Percentiles rank a stretch among this genome's conserved stretches.
Conservation (phyloP, 306 rosid genomes). For the Quercus parvula region DNA sequence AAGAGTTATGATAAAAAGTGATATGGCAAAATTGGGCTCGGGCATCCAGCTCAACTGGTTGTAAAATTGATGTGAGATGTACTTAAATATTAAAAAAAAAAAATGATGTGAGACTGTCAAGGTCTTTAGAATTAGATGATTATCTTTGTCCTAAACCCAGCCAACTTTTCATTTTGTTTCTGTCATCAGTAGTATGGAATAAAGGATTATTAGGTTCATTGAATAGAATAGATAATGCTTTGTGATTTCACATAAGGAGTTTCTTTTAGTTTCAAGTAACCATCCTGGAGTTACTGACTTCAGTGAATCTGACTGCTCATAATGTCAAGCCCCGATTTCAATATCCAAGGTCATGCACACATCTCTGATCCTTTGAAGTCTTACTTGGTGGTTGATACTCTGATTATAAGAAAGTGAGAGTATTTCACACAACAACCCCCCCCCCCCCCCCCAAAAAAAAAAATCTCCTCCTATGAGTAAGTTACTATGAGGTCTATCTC, state of each 20-base stretch:
- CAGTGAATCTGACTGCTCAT: too few relatives aligned
- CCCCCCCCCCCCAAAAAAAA: fast-evolving
- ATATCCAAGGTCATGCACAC: background rate
- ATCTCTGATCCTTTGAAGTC: background rate
- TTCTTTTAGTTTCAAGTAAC: too few relatives aligned
- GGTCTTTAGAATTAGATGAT: background rate
- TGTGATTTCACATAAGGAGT: too few relatives aligned
- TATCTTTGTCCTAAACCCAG: background rate
- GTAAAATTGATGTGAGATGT: background rate
- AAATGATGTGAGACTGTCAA: background rate
- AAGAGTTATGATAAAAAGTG: background rate
- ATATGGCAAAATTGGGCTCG: background rate
- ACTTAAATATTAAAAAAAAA: too few relatives aligned
- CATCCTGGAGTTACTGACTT: too few relatives aligned
- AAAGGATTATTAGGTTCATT: too few relatives aligned
- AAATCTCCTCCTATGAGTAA: background rate
- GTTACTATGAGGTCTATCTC: background rate
- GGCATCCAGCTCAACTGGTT: background rate
- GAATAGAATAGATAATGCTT: too few relatives aligned
- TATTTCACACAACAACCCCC: background rate
- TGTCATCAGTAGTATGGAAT: too few relatives aligned
- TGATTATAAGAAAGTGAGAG: background rate
- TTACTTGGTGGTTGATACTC: background rate
- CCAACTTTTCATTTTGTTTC: too few relatives aligned
- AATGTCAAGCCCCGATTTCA: background rate